These are phyloP conservation scores for Fusarium domesticum DNA, from an alignment of 2,329 filamentous ascomycete genomes.

Conservation along the genomic window DNA sequence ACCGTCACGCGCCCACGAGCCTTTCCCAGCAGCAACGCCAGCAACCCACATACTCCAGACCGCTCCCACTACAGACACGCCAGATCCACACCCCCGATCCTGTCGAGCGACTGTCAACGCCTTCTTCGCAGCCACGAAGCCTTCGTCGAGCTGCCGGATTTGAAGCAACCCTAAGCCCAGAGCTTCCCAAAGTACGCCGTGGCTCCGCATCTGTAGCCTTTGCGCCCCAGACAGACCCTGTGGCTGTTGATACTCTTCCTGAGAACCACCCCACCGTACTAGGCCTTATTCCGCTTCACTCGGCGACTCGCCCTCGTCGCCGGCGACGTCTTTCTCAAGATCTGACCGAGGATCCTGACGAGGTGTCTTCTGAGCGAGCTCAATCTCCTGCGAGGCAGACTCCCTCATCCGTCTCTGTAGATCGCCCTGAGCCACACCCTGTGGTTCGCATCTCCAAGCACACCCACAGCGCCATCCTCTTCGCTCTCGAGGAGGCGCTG, in stretches of 20 bases:
- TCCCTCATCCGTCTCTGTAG: conserved; percentile 32
- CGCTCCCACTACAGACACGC: conserved; percentile 11
- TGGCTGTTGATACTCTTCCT: conserved; percentile 20
- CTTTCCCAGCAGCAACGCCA: conserved; percentile 46
- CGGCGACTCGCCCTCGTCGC: conserved; percentile 36
- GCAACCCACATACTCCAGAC: conserved; percentile 29
- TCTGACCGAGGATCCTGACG: conserved; percentile 45
- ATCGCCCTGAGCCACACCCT: conserved; percentile 43
- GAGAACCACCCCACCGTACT: conserved; percentile 27
- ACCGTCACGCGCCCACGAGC: conserved; percentile 48
- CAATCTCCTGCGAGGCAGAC: conserved; percentile 26
- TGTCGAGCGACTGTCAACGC: conserved; percentile 42
- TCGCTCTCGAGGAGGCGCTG: conserved; percentile 85
- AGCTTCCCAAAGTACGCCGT: conserved; percentile 43
- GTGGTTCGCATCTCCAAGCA: conserved; percentile 70
- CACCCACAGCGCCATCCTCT: conserved; percentile 87
- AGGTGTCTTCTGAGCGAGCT: conserved; percentile 36
- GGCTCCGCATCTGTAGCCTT: conserved; percentile 49
- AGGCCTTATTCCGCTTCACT: conserved; percentile 38
- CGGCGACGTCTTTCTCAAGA: conserved; percentile 46
- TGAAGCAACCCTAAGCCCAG: conserved; percentile 38
- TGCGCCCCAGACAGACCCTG: conserved; percentile 37
- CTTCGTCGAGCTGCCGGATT: conserved; percentile 54
- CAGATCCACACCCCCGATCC: conserved; percentile 34
- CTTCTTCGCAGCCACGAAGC: conserved; percentile 44